Conservation (phyloP, 2,329 filamentous ascomycete genomes). For the Nannizzia gypsea region DNA sequence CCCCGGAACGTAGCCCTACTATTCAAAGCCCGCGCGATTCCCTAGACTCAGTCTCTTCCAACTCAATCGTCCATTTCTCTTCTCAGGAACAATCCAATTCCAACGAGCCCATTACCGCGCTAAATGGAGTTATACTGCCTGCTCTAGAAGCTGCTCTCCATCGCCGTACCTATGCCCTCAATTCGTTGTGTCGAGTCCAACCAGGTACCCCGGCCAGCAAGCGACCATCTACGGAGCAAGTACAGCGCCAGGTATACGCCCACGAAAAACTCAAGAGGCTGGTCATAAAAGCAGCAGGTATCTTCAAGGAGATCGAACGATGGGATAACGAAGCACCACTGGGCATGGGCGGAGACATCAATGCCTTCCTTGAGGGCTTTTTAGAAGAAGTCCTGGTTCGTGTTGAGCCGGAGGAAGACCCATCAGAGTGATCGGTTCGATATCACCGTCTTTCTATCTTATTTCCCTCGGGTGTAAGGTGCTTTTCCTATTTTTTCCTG, state of each 20-base stretch:
- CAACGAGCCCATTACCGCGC: constrained; percentile 63
- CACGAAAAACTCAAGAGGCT: constrained; percentile 74
- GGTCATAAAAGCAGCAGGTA: constrained; percentile 67
- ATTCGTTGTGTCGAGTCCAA: constrained; percentile 25
- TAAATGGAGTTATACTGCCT: constrained; percentile 84
- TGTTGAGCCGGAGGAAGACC: constrained; percentile 73
- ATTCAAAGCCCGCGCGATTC: not conserved
- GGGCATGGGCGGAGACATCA: constrained; percentile 84
- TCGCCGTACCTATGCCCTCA: constrained; percentile 53
- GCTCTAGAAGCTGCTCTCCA: constrained; percentile 84
- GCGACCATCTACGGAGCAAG: constrained; percentile 34
- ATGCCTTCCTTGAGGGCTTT: constrained; percentile 79
- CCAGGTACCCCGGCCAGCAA: constrained; percentile 46
- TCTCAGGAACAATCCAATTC: constrained; percentile 28
- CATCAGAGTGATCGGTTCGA: not conserved
- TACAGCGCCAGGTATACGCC: constrained; percentile 57
- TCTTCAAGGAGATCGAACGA: constrained; percentile 83
- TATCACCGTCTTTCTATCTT: not conserved
- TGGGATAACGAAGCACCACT: constrained; percentile 78
- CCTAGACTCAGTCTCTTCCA: constrained; percentile 38
- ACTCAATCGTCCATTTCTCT: constrained; percentile 28
- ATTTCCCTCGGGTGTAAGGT: not conserved
- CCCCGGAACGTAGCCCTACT: not conserved
- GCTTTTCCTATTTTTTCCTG: not conserved
- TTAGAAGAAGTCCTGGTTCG: constrained; percentile 87